Conservation (phyloP, 148 eudicot genomes). For the Amaranthus hypochondriacus region DNA sequence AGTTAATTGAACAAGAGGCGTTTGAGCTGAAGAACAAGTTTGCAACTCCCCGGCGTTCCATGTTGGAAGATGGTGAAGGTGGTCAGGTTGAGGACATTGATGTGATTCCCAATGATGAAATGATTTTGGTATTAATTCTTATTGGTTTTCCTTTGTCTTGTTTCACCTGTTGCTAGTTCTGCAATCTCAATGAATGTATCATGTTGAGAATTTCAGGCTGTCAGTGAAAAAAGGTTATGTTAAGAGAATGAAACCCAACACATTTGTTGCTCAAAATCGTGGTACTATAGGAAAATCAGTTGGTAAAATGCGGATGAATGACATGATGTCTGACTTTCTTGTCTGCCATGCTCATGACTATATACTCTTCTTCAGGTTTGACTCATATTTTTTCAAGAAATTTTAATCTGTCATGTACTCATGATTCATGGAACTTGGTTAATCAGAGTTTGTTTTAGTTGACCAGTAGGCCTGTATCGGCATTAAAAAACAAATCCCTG, state of each 20-base stretch:
- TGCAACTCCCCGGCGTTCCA: conserved; percentile 78
- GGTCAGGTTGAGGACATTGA: conserved; percentile 91
- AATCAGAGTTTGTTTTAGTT: neutral
- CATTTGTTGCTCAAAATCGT: conserved; percentile 78
- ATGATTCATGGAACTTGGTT: neutral
- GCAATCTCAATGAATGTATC: conserved; percentile 14
- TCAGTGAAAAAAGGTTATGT: conserved; percentile 97
- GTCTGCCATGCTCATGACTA: conserved; percentile 92
- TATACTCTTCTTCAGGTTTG: conserved; percentile 86
- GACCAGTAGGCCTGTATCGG: neutral
- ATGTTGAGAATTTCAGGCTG: conserved; percentile 45
- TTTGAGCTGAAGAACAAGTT: conserved; percentile 80
- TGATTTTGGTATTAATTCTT: conserved; percentile 58
- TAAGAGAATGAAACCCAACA: conserved; percentile 89
- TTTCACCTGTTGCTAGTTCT: neutral
- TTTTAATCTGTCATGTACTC: neutral
- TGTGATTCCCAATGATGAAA: conserved; percentile 93
- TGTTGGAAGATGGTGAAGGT: conserved; percentile 71
- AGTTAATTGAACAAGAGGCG: conserved; percentile 95
- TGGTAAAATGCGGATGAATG: conserved; percentile 88
- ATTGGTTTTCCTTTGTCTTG: neutral
- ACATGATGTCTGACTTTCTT: conserved; percentile 89
- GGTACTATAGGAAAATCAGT: conserved; percentile 98
- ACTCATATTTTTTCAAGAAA: neutral
- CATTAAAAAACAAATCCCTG: too few relatives aligned